A percentile compares a stretch with the other conserved stretches of the same genome.
Evolutionary conservation across 2,329 filamentous ascomycete genomes (phyloP).

Genomic region (Microsporum audouinii): DNA sequence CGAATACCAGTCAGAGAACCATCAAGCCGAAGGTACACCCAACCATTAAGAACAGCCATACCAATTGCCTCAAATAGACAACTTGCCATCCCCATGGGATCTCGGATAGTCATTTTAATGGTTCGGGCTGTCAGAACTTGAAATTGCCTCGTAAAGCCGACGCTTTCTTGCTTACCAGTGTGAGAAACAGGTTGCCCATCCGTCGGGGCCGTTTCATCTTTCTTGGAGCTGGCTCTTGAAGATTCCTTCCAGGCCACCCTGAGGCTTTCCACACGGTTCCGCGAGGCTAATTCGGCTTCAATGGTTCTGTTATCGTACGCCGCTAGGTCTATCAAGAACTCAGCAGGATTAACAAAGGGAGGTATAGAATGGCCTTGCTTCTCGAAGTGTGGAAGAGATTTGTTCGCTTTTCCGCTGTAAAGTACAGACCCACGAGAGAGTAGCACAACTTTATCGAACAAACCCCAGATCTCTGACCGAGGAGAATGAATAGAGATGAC

Average conservation of each 20-base stretch:
- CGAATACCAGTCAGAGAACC: conserved; percentile 59
- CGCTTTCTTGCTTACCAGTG: conserved; percentile 31
- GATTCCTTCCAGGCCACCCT: conserved; percentile 46
- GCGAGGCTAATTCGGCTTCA: conserved; percentile 52
- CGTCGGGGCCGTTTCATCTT: conserved; percentile 4
- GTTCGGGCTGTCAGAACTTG: conserved; percentile 57
- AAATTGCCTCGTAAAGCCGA: conserved; percentile 51
- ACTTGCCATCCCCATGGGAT: conserved; percentile 63
- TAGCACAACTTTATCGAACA: conserved; percentile 62
- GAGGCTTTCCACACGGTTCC: conserved; percentile 49
- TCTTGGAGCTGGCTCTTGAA: neutral
- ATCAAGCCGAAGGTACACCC: conserved; percentile 57
- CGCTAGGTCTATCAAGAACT: conserved; percentile 62
- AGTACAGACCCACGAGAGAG: conserved; percentile 56
- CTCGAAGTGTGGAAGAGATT: conserved; percentile 55
- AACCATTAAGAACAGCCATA: conserved; percentile 62
- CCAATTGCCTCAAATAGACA: conserved; percentile 57
- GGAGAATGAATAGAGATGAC: conserved; percentile 68
- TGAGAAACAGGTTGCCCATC: neutral
- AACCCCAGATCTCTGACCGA: conserved; percentile 65
- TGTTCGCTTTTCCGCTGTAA: conserved; percentile 50
- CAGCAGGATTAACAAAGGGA: conserved; percentile 64
- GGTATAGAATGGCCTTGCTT: conserved; percentile 50
- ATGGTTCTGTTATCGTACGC: conserved; percentile 61
- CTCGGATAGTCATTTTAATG: conserved; percentile 60